A percentile compares a stretch with the other conserved stretches of the same genome.
Evolutionary conservation across 1,139 yeast species (phyloP).

Genomic region (Dujonia santamariae): DNA sequence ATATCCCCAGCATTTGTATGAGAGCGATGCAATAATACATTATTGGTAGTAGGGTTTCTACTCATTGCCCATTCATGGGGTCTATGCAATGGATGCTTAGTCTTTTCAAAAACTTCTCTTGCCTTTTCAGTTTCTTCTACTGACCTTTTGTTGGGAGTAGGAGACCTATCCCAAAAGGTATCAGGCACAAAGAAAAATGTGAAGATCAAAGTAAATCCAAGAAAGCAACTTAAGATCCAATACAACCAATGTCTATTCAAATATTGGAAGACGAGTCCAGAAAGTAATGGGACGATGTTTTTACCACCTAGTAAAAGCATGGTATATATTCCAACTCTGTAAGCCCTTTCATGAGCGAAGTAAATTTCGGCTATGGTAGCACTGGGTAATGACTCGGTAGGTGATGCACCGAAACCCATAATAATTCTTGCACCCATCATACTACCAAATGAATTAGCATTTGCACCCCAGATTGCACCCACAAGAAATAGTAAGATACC

Average conservation of each 20-base stretch:
- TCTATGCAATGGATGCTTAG: constrained; percentile 23
- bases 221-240: constrained; percentile 56
- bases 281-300: constrained; percentile 54
- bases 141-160: constrained; percentile 49
- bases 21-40: constrained; percentile 9
- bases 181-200: constrained; percentile 61
- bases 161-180: constrained; percentile 62
- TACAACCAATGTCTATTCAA: constrained; percentile 60
- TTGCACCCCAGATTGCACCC: constrained; percentile 57
- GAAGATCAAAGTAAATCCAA: constrained; percentile 43
- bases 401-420: constrained; percentile 59
- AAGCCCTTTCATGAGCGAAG: constrained; percentile 65
- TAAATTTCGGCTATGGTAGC: constrained; percentile 63
- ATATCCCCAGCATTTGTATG: not conserved
- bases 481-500: constrained; percentile 50
- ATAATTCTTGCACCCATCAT: constrained; percentile 57
- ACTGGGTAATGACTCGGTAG: constrained; percentile 60
- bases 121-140: constrained; percentile 50
- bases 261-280: constrained; percentile 50
- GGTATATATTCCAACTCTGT: constrained; percentile 60
- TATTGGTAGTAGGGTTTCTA: constrained; percentile 15
- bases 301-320: constrained; percentile 62
- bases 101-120: constrained; percentile 30
- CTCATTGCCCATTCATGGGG: constrained; percentile 34
- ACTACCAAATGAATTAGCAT: constrained; percentile 44